Evolutionary conservation across 306 rosid species (phyloP).

Genomic region (Castanopsis chinensis): DNA sequence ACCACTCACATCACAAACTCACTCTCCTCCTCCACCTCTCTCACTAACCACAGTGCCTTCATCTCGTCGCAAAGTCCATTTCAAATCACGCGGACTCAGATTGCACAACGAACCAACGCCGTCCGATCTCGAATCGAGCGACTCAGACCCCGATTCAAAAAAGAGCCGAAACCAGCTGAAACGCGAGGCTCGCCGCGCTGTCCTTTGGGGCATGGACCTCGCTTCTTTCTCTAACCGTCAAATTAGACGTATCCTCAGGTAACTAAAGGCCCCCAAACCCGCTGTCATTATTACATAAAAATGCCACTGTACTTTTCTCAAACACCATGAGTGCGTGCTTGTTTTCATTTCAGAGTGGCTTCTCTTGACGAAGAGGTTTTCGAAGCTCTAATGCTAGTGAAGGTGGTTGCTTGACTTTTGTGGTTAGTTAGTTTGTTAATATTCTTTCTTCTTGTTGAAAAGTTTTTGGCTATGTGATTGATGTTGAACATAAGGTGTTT

Average conservation of each 20-base stretch:
- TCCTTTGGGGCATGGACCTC: conserved; percentile 79
- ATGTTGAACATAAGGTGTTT: conserved; percentile 59
- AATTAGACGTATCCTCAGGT: conserved; percentile 82
- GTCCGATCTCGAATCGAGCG: conserved; percentile 23
- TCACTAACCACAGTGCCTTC: conserved; percentile 29
- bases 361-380: conserved; percentile 56
- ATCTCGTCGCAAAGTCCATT: conserved; percentile 38
- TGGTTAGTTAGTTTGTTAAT: conserved; percentile 29
- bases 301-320: neutral
- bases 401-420: conserved; percentile 50
- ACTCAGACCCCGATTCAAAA: conserved; percentile 27
- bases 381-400: conserved; percentile 67
- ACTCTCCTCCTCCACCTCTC: conserved; percentile 23
- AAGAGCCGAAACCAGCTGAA: conserved; percentile 88
- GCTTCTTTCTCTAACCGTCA: conserved; percentile 71
- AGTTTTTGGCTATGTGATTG: neutral
- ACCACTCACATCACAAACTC: conserved; percentile 9
- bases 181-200: conserved; percentile 79
- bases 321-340: neutral
- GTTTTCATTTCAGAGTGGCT: conserved; percentile 43
- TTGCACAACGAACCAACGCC: conserved; percentile 27
- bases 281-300: neutral
- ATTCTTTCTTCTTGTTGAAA: neutral
- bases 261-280: neutral
- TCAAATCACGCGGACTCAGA: conserved; percentile 40